Conservation (phyloP, 768 basidiomycete genomes). For the Boletus pseudopeckii region DNA sequence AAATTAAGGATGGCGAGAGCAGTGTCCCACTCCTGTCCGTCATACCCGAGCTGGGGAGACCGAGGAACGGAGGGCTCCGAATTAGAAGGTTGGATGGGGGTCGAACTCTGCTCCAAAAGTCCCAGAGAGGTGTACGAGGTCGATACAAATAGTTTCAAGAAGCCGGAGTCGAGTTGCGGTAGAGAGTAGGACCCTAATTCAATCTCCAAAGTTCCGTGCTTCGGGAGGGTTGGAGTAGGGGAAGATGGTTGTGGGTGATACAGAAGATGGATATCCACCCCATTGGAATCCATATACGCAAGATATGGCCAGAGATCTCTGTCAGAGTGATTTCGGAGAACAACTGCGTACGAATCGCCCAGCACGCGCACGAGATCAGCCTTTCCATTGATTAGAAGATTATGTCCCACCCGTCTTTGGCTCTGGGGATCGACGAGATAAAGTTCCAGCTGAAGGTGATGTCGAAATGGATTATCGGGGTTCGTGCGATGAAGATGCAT, state of each 20-base stretch:
- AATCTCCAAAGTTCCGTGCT: slow-evolving; percentile 38
- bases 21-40: slow-evolving; percentile 31
- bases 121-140: slow-evolving; percentile 47
- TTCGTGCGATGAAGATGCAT: slow-evolving; percentile 55
- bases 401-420: slow-evolving; percentile 42
- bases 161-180: slow-evolving; percentile 42
- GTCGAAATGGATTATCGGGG: slow-evolving; percentile 42
- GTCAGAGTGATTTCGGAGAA: slow-evolving; percentile 48
- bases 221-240: slow-evolving; percentile 42
- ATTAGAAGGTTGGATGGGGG: slow-evolving; percentile 15
- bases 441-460: slow-evolving; percentile 52
- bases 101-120: slow-evolving; percentile 45
- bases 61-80: slow-evolving; percentile 7
- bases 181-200: slow-evolving; percentile 42
- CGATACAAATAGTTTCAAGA: slow-evolving; percentile 58
- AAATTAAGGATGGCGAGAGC: slow-evolving; percentile 23
- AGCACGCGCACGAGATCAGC: slow-evolving; percentile 45
- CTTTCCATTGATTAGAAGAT: slow-evolving; percentile 46
- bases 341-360: slow-evolving; percentile 44
- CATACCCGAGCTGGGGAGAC: slow-evolving; percentile 2
- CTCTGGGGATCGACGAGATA: slow-evolving; percentile 45
- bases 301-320: slow-evolving; percentile 61
- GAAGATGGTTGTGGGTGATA: slow-evolving; percentile 45
- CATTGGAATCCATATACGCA: slow-evolving; percentile 56
- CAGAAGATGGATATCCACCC: slow-evolving; percentile 51